Base-by-base conservation (phyloP, 2,329 filamentous ascomycete genomes). In the Fusarium pseudonygamai region DNA sequence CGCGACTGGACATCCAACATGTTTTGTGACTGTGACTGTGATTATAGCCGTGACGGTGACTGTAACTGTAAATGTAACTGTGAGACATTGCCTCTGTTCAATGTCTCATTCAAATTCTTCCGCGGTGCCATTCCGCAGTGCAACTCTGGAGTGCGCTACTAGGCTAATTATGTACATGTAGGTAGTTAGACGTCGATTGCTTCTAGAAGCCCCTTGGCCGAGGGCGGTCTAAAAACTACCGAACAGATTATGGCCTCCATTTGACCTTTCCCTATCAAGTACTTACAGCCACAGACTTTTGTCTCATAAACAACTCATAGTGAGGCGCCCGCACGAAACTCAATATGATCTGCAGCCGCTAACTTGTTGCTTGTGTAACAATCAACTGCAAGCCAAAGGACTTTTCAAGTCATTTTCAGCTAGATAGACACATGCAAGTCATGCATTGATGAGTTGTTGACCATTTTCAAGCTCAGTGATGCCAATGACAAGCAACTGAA, bases 141-240 rank as follows among this genome's bases (percentile, higher is more conserved):
- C 50, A 49, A 60, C 40, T 36, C 42, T 58, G 11, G 46, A 26
- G 26, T 52, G 32, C 20, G 11, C 36, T 30, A 42, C 52, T 26
- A 16, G 32, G 30, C 50, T n/a, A 36, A 36, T 36, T 36, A 34
- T 14, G n/a, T n/a, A n/a, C n/a, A n/a, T n/a, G n/a, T n/a, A n/a
- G n/a, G n/a, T n/a, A 18, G 34, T 36, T 36, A 57, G 50, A 45
- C 36, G 39, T 46, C 49, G 39, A 43, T 64, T 64, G 40, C 50
- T 69, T 69, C 66, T 69, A 69, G 66, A 69, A 69, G 65, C 39
- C 49, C 39, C 46, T 45, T 15, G 18, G 43, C 26, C 32, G n/a
- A 56, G 47, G 60, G 34, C 60, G 39, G 60, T n/a, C 49, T 43
- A 47, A 66, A 47, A 26, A 59, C 49, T 37, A 66, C 49, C 49